phyloP scores from a whole-genome alignment of 768 basidiomycete genomes.

The Coprinellus micaceus region DNA sequence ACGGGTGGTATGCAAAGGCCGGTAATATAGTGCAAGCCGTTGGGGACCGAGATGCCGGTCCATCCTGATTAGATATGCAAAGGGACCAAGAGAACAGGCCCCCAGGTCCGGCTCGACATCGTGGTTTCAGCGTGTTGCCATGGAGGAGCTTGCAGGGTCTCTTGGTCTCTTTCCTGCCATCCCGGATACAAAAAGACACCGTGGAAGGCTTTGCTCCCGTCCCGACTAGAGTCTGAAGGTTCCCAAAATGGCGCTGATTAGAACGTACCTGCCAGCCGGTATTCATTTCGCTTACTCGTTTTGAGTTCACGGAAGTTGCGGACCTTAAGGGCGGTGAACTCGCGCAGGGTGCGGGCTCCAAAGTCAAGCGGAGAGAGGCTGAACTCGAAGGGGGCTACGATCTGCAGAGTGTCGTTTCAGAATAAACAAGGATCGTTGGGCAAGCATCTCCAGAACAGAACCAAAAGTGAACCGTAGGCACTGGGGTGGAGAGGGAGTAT shows the following conservation, averaged over 20 bases:
- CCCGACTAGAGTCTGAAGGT: background rate
- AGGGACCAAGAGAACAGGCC: background rate
- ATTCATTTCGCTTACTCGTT: conserved; percentile 1
- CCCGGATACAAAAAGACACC: background rate
- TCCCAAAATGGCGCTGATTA: background rate
- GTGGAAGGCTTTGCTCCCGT: background rate
- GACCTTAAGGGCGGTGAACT: background rate
- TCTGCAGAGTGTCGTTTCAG: background rate
- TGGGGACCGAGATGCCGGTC: background rate
- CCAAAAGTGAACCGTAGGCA: no score
- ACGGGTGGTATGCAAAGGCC: no score
- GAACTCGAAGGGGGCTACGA: no score
- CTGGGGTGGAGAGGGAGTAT: no score
- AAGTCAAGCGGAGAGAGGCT: background rate
- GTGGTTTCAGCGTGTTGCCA: conserved; percentile 6
- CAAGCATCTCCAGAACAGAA: background rate
- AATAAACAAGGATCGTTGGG: background rate
- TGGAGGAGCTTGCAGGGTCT: background rate
- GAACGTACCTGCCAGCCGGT: background rate
- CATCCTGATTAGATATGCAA: background rate
- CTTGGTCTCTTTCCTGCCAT: background rate
- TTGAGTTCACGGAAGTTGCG: background rate
- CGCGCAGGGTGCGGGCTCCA: background rate
- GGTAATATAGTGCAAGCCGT: no score
- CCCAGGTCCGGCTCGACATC: background rate